Conservation (phyloP, 306 rosid genomes). For the Dryas drummondii region DNA sequence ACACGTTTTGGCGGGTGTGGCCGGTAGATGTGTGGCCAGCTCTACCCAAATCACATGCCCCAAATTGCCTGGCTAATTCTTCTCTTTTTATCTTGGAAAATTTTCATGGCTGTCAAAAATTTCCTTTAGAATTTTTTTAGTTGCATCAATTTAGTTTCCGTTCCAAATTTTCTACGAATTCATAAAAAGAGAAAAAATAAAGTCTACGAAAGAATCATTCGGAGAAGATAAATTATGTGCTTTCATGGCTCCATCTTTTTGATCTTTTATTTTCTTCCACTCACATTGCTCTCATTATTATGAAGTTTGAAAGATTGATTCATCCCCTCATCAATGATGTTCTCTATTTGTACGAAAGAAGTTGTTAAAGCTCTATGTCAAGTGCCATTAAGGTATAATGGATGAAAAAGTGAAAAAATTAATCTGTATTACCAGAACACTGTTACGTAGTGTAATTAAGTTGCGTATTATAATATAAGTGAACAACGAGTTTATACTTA, state of each 20-base stretch:
- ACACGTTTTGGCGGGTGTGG: constrained; percentile 29
- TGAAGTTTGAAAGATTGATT: too few relatives aligned
- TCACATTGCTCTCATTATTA: not conserved
- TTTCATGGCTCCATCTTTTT: not conserved
- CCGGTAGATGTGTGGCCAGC: not conserved
- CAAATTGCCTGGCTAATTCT: not conserved
- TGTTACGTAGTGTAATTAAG: too few relatives aligned
- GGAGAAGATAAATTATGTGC: not conserved
- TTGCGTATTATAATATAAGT: too few relatives aligned
- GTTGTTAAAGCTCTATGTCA: too few relatives aligned
- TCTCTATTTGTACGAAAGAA: too few relatives aligned
- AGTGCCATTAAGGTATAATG: not conserved
- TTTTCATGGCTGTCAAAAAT: not conserved
- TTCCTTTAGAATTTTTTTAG: not conserved
- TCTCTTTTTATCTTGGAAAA: not conserved
- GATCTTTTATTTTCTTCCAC: not conserved
- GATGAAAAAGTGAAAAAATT: not conserved
- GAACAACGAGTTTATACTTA: too few relatives aligned
- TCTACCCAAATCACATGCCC: constrained; percentile 37
- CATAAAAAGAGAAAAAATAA: too few relatives aligned
- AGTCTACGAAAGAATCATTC: not conserved
- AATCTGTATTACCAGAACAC: too few relatives aligned
- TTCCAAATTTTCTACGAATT: not conserved
- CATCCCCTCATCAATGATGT: too few relatives aligned
- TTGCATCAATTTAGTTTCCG: not conserved